Evolutionary conservation across 805 yeast genomes (phyloP).

Genomic region (Ogataea angusta): DNA sequence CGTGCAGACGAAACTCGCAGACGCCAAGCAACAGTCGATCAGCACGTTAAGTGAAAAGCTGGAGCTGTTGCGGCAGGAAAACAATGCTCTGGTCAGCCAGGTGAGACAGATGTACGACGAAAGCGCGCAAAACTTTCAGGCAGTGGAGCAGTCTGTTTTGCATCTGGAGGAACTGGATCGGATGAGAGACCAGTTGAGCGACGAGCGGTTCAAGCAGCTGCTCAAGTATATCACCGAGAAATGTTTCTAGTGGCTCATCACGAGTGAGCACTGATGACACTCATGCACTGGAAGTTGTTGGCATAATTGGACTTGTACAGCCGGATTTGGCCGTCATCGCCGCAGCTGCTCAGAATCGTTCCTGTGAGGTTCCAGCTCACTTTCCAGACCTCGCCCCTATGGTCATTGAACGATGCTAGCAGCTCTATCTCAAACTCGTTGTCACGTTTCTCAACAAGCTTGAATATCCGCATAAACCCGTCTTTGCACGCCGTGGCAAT

Average conservation of each 20-base stretch:
- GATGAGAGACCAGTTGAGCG: slow-evolving; percentile 14
- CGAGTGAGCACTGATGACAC: slow-evolving; percentile 66
- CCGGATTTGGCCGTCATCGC: slow-evolving; percentile 90
- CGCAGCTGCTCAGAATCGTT: slow-evolving; percentile 86
- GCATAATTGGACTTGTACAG: slow-evolving; percentile 88
- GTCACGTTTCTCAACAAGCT: slow-evolving; percentile 47
- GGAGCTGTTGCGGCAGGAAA: slow-evolving; percentile 13
- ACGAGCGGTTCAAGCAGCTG: slow-evolving; percentile 17
- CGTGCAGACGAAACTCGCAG: slow-evolving; percentile 15
- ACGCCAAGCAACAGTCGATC: slow-evolving; percentile 16
- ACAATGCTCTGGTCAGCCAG: slow-evolving; percentile 11
- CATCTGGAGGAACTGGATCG: slow-evolving; percentile 17
- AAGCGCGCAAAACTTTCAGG: slow-evolving; percentile 9
- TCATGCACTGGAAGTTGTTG: slow-evolving; percentile 87
- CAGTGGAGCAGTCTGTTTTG: slow-evolving; percentile 8
- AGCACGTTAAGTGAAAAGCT: slow-evolving; percentile 16
- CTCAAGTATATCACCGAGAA: slow-evolving; percentile 20
- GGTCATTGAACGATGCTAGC: slow-evolving; percentile 32
- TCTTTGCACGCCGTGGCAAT: slow-evolving; percentile 96
- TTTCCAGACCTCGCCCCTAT: slow-evolving; percentile 74
- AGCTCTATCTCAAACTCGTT: slow-evolving; percentile 23
- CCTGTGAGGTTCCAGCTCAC: slow-evolving; percentile 96
- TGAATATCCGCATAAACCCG: slow-evolving; percentile 84
- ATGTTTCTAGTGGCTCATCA: slow-evolving; percentile 6
- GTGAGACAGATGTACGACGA: slow-evolving; percentile 10